Base-by-base conservation (phyloP, 2,329 filamentous ascomycete species). In the Clonostachys byssicola region DNA sequence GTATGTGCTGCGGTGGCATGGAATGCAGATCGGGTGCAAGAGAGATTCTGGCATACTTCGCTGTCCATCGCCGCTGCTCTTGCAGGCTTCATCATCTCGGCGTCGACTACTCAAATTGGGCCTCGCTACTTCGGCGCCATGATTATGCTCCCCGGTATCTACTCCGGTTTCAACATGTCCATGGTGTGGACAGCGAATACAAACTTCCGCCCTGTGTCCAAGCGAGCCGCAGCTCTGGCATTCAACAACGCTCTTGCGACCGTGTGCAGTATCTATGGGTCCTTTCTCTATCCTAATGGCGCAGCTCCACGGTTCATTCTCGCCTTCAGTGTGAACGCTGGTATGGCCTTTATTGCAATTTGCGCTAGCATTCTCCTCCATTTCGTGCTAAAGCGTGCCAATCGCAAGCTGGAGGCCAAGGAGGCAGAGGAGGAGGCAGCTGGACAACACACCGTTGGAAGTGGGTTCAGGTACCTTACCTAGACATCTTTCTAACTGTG, bases 241-340 rank as follows among this genome's bases (percentile, higher is more conserved):
- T 73, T 78, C 42, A 78, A 80, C 61, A 81, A 80, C 53, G 70
- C 72, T 2, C 59, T 80, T 20, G 75, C 73, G 34, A 80, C 80
- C 56, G 71, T 67, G 2, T 73, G 72, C 35, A 70, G 65, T 49
- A 78, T 80, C 17, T 46, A 46, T 5, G 49, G 82, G 1, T 77
- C 72, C 47, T 86, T 86, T 55, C 78, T 88, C 74, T 89, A 88
- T 55, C 77, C 78, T 12, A 68, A 79, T 50, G 61, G 56, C 38
- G 68, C 66, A 43, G 62, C 54, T n/a, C 69, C 70, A 10, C 62
- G 59, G 43, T 75, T 73, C 52, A 61, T 78, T 6, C 67, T 80
- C n/a, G 85, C 86, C 5, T 84, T 89, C 67, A 72, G 73, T 6
- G 83, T 89, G 44, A 87, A 89, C 61, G 86, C 83, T 54, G 75